Percentiles rank a stretch among this genome's conserved stretches.
Evolutionary conservation across 2,329 filamentous ascomycete species (phyloP).

Genomic region (Fusarium hainanense): DNA sequence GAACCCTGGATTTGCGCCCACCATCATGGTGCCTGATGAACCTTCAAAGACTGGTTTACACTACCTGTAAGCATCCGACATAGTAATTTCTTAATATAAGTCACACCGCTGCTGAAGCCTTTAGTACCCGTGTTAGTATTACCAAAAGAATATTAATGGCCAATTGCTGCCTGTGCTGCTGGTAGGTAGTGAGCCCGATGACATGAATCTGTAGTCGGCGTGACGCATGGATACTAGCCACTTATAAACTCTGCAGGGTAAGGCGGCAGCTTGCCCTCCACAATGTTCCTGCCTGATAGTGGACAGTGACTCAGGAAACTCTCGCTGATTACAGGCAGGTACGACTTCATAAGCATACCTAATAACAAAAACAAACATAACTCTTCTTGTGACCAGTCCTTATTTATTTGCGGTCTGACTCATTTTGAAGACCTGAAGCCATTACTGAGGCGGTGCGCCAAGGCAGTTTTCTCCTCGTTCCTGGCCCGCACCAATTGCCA

Average conservation of each 20-base stretch:
- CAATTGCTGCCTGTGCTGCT: neutral
- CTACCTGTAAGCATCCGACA: no score
- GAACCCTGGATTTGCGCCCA: slow-evolving; percentile 1
- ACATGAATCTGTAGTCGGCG: neutral
- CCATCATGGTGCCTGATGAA: neutral
- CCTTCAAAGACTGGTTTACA: neutral
- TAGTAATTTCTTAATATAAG: neutral
- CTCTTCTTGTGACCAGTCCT: neutral
- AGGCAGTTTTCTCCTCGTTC: slow-evolving; percentile 40
- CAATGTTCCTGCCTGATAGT: slow-evolving; percentile 9
- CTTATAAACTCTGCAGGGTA: slow-evolving; percentile 25
- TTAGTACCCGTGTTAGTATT: neutral
- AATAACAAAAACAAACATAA: neutral
- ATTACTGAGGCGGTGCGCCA: slow-evolving; percentile 42
- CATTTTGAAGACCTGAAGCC: slow-evolving; percentile 18
- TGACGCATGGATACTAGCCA: slow-evolving; percentile 14
- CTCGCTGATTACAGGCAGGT: neutral
- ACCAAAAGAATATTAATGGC: neutral
- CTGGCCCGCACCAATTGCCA: slow-evolving; percentile 32
- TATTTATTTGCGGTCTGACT: slow-evolving; percentile 36
- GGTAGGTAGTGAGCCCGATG: neutral
- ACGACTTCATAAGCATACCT: neutral
- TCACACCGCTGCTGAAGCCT: neutral
- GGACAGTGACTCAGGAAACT: slow-evolving; percentile 19
- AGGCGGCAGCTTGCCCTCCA: slow-evolving; percentile 9